Base-by-base conservation (phyloP, 1,139 yeast genomes). In the Pichia sp. region DNA sequence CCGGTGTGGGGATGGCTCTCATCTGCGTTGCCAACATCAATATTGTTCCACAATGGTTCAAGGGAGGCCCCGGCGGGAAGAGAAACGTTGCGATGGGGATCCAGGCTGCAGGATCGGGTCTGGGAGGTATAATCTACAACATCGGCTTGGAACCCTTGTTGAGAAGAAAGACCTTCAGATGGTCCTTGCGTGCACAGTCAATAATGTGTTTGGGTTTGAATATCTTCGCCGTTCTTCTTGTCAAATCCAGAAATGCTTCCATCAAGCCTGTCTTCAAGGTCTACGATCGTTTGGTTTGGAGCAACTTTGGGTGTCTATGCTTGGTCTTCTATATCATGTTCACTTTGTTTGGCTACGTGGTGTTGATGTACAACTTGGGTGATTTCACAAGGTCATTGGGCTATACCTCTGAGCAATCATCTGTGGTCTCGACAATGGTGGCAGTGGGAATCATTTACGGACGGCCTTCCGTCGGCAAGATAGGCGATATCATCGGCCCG, bases 21-120 rank as follows among this genome's bases (percentile, higher is more conserved):
- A 72, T 82, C 2, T 80, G 76, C 59, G 73, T 82, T 16, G 81
- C 87, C 0, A 78, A 79, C 38, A 72, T 84, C 2, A 69, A 79
- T 48, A 72, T 82, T 3, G 62, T 84, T 38, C 87, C 89, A 0
- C 80, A 82, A 26, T 84, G 88, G 88, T 84, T 84, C 63, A 58
- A 65, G 36, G 62, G 65, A 46, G 69, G 69, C 1, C 59, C 59
- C 13, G 71, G 76, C 45, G 80, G 77, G 47, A 75, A 72, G 47
- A 71, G 81, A 59, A 81, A 86, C n/a, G 66, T 80, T 6, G 85
- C 87, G 0, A 75, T 80, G 72, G 89, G 88, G 0, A 66, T 83
- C 16, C 71, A 78, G 13, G 82, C 82, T 41, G 65, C 79, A 13
- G 90, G 90, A 2, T 74, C 85, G 8, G 90, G 90, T 8, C 59